Conservation (phyloP, 495 filamentous ascomycete genomes). For the Neurospora sublineolata region DNA sequence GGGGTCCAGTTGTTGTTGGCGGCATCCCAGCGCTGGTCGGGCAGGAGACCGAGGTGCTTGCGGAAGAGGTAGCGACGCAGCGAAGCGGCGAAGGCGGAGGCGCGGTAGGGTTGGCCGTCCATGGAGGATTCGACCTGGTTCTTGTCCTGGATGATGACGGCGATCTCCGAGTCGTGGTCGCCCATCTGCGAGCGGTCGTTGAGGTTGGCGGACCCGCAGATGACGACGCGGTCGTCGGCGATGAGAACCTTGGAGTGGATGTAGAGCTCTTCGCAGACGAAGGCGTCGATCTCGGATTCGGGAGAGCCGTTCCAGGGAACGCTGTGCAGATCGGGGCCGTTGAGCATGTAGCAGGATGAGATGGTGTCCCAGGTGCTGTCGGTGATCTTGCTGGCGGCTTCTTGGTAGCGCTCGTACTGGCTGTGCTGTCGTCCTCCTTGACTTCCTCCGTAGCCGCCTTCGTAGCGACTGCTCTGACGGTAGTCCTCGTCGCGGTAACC, state of each 20-base stretch:
- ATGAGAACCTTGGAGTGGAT: constrained; percentile 91
- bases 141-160: constrained; percentile 44
- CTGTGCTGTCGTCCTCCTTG: constrained; percentile 25
- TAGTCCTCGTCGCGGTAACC: constrained; percentile 5
- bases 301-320: constrained; percentile 71
- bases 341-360: constrained; percentile 74
- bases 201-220: constrained; percentile 86
- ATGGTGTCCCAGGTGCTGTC: constrained; percentile 62
- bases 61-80: constrained; percentile 79
- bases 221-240: constrained; percentile 79
- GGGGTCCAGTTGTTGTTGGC: constrained; percentile 68
- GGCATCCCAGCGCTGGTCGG: constrained; percentile 49
- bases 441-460: neutral
- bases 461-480: neutral
- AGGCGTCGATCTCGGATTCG: constrained; percentile 71
- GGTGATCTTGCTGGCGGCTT: constrained; percentile 43
- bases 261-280: constrained; percentile 88
- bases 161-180: constrained; percentile 54
- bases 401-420: constrained; percentile 52
- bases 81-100: constrained; percentile 68
- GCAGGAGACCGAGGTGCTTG: constrained; percentile 81
- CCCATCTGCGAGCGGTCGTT: constrained; percentile 93
- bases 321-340: constrained; percentile 59
- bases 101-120: constrained; percentile 57
- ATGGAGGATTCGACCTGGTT: constrained; percentile 57